These are phyloP conservation scores for Fusarium sp. DNA, from an alignment of 2,329 filamentous ascomycete species.

Conservation along the genomic window DNA sequence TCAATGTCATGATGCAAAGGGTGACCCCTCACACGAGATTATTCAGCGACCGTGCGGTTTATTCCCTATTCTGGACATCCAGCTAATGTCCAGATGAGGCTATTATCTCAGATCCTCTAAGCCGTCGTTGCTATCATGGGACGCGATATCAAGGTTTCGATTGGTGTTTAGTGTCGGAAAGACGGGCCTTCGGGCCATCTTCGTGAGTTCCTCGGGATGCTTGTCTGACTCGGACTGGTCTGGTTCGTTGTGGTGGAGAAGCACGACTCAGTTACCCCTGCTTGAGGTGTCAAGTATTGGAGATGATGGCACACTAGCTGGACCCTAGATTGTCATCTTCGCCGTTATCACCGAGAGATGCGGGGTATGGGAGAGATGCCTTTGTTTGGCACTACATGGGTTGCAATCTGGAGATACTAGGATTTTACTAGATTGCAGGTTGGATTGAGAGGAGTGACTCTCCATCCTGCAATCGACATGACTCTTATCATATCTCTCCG, in stretches of 20 bases:
- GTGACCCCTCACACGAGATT: background rate
- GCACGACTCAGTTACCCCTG: background rate
- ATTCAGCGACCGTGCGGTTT: background rate
- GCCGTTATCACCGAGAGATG: background rate
- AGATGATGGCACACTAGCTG: background rate
- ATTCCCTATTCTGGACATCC: background rate
- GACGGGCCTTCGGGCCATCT: background rate
- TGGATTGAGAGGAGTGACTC: background rate
- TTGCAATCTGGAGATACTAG: background rate
- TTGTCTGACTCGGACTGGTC: background rate
- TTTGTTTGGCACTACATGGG: background rate
- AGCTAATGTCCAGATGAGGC: background rate
- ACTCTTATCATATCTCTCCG: background rate
- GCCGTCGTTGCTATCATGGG: background rate
- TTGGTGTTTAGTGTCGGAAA: background rate
- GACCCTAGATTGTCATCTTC: background rate
- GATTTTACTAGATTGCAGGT: background rate
- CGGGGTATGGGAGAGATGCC: background rate
- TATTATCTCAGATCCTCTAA: background rate
- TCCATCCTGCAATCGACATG: background rate
- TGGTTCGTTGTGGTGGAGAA: background rate
- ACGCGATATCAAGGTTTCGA: background rate
- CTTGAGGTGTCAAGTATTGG: background rate
- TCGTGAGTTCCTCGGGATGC: background rate
- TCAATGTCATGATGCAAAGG: background rate